Evolutionary conservation across 257 asterid genomes (phyloP).

Genomic region (Solanum chiquidenum): DNA sequence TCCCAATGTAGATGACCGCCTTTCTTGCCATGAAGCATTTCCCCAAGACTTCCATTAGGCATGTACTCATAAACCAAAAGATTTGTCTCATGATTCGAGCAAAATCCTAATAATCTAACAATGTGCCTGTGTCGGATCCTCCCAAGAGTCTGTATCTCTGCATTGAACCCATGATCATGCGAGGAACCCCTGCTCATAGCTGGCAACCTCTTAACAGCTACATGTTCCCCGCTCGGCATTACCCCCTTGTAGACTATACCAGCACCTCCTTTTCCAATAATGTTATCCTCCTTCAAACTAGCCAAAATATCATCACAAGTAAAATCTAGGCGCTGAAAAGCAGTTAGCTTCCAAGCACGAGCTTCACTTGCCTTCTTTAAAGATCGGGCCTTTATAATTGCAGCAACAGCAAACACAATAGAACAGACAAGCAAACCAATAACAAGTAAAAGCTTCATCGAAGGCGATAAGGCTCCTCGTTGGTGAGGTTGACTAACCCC

Average conservation of each 20-base stretch:
- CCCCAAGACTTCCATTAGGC: conserved; percentile 98
- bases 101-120: conserved; percentile 76
- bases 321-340: conserved; percentile 84
- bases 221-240: conserved; percentile 70
- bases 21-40: conserved; percentile 87
- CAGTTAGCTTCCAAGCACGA: conserved; percentile 91
- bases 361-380: conserved; percentile 71
- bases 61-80: conserved; percentile 83
- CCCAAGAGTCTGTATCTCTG: conserved; percentile 92
- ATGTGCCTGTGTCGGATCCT: conserved; percentile 92
- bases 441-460: conserved; percentile 81
- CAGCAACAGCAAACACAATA: conserved; percentile 81
- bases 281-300: conserved; percentile 76
- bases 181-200: conserved; percentile 85
- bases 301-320: conserved; percentile 81
- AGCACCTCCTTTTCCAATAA: conserved; percentile 96
- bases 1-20: conserved; percentile 97
- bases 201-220: conserved; percentile 79
- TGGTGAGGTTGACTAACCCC: conserved; percentile 45
- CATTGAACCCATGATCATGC: conserved; percentile 93
- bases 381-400: conserved; percentile 73
- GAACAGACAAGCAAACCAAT: conserved; percentile 79
- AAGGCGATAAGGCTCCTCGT: conserved; percentile 50
- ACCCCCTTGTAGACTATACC: conserved; percentile 83
- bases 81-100: conserved; percentile 87